Conservation (phyloP, 2,329 filamentous ascomycete species). For the Lasiodiplodia hormozganensis region DNA sequence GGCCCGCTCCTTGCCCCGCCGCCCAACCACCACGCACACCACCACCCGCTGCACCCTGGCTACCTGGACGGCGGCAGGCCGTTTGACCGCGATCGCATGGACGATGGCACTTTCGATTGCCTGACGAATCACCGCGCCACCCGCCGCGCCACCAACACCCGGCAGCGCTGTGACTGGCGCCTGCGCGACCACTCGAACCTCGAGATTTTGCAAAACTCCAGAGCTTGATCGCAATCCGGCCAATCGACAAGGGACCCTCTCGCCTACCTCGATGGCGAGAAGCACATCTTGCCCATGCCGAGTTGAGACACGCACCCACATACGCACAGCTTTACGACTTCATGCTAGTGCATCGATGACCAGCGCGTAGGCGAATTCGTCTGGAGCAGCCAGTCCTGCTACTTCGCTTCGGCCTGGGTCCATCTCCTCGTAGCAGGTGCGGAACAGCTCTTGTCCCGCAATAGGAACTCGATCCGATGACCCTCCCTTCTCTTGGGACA, state of each 20-base stretch:
- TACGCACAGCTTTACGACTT: constrained; percentile 6
- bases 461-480: constrained; percentile 19
- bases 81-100: constrained; percentile 7
- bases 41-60: constrained; percentile 3
- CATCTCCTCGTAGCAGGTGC: constrained; percentile 14
- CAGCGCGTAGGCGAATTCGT: constrained; percentile 18
- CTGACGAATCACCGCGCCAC: constrained; percentile 4
- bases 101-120: constrained; percentile 6
- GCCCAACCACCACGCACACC: constrained; percentile 21
- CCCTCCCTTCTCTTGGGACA: not conserved
- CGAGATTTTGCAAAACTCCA: constrained; percentile 14
- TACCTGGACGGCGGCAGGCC: constrained; percentile 16
- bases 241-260: constrained; percentile 1
- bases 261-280: not conserved
- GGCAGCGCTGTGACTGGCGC: constrained; percentile 9
- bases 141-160: constrained; percentile 18
- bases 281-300: constrained; percentile 15
- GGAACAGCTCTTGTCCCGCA: not conserved
- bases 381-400: constrained; percentile 14
- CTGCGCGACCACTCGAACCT: not conserved
- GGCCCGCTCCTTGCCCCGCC: constrained; percentile 1
- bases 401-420: constrained; percentile 20
- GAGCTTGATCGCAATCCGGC: constrained; percentile 11
- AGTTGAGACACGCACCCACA: constrained; percentile 4
- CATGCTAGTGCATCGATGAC: constrained; percentile 7